These are phyloP conservation scores for Paraphoma chrysanthemicola DNA, from an alignment of 2,329 filamentous ascomycete species.

Conservation along the genomic window DNA sequence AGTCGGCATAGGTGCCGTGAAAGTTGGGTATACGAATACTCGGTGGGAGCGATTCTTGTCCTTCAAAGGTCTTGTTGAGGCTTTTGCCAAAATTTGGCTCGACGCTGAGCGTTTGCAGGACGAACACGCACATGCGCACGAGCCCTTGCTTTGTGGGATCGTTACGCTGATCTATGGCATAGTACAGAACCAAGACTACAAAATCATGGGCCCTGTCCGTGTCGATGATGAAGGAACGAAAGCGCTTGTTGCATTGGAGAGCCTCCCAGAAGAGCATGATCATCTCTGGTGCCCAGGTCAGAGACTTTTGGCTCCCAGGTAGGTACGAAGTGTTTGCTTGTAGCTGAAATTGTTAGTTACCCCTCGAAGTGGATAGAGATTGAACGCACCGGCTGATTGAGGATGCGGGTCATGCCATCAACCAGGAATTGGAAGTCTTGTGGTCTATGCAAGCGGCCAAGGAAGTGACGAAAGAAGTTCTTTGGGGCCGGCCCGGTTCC, in stretches of 20 bases:
- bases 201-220: conserved; percentile 94
- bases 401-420: conserved; percentile 88
- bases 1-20: conserved; percentile 89
- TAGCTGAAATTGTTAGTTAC: conserved; percentile 58
- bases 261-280: conserved; percentile 98
- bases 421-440: conserved; percentile 98
- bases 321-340: conserved; percentile 89
- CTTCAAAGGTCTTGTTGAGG: conserved; percentile 86
- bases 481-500: conserved; percentile 71
- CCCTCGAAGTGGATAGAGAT: too few relatives aligned
- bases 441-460: conserved; percentile 86
- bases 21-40: conserved; percentile 85
- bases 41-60: conserved; percentile 83
- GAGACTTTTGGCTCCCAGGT: conserved; percentile 78
- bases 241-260: conserved; percentile 96
- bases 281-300: conserved; percentile 92
- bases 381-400: conserved; percentile 77
- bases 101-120: conserved; percentile 92
- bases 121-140: conserved; percentile 96
- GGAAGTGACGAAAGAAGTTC: conserved; percentile 93
- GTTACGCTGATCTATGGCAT: conserved; percentile 86
- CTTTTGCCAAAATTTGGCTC: conserved; percentile 90
- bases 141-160: conserved; percentile 89
- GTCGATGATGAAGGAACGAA: conserved; percentile 95
- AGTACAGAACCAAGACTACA: conserved; percentile 87